Evolutionary conservation across 345 rosid species (phyloP), one percentile per base, ranked within the genome.

Genomic region (Linum trigynum): DNA sequence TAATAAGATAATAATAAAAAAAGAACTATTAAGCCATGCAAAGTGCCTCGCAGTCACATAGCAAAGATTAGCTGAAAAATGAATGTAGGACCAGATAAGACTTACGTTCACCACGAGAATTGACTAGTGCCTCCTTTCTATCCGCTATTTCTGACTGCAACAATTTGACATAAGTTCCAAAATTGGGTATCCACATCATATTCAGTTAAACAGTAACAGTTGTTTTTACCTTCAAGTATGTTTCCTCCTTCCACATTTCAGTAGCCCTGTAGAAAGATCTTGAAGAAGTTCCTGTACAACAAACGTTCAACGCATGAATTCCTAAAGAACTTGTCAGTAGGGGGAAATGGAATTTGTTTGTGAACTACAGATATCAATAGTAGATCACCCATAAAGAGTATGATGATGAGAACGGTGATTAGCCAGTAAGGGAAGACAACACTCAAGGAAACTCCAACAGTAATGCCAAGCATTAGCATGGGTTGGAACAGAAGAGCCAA

Each of bases 171-270:
- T 68, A 51, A 57, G 11, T 8, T 50, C 12, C 14, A 48, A 48
- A 9, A 9, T 48, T 48, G 53, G 32, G 32, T 23, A 23, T 23
- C 53, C 3, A 48, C 53, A 4, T 41, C 53, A 43, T 1, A 43
- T 66, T 57, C 4, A 66, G n/a, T 16, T 42, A 39, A 3, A 1
- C 38, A 40, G 15, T 3, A 40, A 15, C 15, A 10, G 3, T 4
- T 17, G 32, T 17, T 59, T 8, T 55, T 55, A 86, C 98, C 83
- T 88, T 92, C 58, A 88, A 59, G 62, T 86, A 69, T 5, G 94
- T 85, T 79, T 92, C 97, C 39, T 83, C 92, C 67, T 90, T 90
- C 98, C 98, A 92, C 97, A 92, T 92, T 58, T 78, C 81, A 67
- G 84, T 60, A 3, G 81, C 98, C 71, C 73, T 92, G 41, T 72